Evolutionary conservation across 2,329 filamentous ascomycete genomes (phyloP).

Genomic region (Nemania sp.): DNA sequence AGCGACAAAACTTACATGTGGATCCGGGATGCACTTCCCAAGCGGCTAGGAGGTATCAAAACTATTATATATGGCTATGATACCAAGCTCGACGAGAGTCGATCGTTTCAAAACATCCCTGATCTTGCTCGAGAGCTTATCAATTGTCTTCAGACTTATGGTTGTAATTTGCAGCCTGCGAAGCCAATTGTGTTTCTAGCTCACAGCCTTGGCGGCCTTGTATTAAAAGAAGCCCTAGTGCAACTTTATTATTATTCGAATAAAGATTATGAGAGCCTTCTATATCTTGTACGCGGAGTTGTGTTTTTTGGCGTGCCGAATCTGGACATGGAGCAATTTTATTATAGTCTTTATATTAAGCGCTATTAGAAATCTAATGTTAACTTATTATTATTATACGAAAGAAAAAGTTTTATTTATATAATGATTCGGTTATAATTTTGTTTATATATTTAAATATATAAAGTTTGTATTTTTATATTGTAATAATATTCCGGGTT

Average conservation of each 20-base stretch:
- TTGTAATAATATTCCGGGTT: too few species aligned
- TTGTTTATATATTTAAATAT: too few species aligned
- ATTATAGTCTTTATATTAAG: too few species aligned
- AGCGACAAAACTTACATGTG: constrained; percentile 34
- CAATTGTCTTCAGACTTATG: constrained; percentile 22
- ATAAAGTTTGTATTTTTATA: too few species aligned
- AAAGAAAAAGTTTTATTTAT: too few species aligned
- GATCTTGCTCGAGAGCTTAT: constrained; percentile 29
- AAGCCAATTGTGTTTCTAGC: constrained; percentile 34
- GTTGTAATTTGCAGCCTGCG: constrained; percentile 15
- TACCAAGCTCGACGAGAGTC: constrained; percentile 26
- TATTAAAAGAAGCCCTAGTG: constrained; percentile 32
- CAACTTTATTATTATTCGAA: constrained; percentile 15
- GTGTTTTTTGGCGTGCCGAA: constrained; percentile 35
- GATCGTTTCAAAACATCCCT: constrained; percentile 31
- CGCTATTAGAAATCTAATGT: too few species aligned
- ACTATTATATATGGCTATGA: constrained; percentile 34
- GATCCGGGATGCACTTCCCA: constrained; percentile 33
- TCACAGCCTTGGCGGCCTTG: constrained; percentile 34
- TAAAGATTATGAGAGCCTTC: neutral
- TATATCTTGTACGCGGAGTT: constrained; percentile 17
- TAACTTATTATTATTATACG: too few species aligned
- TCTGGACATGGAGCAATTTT: constrained; percentile 32
- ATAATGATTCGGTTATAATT: too few species aligned
- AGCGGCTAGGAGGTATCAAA: constrained; percentile 16